Evolutionary conservation across 2,329 filamentous ascomycete species (phyloP).

Genomic region (Fusarium sp.): DNA sequence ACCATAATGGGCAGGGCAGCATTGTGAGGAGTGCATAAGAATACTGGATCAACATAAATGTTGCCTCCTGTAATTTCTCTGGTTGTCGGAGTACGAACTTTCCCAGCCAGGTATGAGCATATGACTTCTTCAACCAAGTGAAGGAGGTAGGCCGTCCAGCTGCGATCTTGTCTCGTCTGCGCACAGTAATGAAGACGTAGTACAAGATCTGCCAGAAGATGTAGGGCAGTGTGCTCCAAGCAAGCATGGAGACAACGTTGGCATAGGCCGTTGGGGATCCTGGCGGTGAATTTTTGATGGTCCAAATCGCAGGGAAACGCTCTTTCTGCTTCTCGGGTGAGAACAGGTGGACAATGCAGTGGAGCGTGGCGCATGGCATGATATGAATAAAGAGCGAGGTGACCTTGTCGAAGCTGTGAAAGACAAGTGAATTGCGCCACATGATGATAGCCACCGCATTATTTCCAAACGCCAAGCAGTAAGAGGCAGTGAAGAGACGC

Average conservation of each 20-base stretch:
- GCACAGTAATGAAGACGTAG: slow-evolving; percentile 94
- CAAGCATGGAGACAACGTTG: slow-evolving; percentile 83
- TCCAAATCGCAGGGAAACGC: slow-evolving; percentile 87
- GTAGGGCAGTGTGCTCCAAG: slow-evolving; percentile 95
- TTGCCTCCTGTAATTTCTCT: slow-evolving; percentile 79
- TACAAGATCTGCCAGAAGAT: slow-evolving; percentile 92
- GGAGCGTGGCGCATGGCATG: slow-evolving; percentile 95
- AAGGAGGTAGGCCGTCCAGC: slow-evolving; percentile 96
- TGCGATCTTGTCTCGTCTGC: slow-evolving; percentile 94
- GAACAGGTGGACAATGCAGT: slow-evolving; percentile 90
- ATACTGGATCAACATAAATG: slow-evolving; percentile 98
- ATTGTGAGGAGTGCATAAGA: slow-evolving; percentile 90
- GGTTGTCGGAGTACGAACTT: slow-evolving; percentile 85
- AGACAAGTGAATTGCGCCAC: slow-evolving; percentile 99
- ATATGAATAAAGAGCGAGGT: slow-evolving; percentile 99
- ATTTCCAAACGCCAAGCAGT: slow-evolving; percentile 94
- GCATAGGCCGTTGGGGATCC: slow-evolving; percentile 84
- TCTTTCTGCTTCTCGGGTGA: slow-evolving; percentile 71
- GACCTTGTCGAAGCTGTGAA: slow-evolving; percentile 98
- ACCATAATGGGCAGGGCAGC: slow-evolving; percentile 95
- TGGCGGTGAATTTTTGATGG: slow-evolving; percentile 76
- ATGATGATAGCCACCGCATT: slow-evolving; percentile 98
- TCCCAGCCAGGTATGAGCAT: slow-evolving; percentile 90
- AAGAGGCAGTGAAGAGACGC: slow-evolving; percentile 89
- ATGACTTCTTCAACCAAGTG: slow-evolving; percentile 94